These are phyloP conservation scores for Ophiostoma ips DNA, from an alignment of 2,329 filamentous ascomycete species.

Conservation along the genomic window DNA sequence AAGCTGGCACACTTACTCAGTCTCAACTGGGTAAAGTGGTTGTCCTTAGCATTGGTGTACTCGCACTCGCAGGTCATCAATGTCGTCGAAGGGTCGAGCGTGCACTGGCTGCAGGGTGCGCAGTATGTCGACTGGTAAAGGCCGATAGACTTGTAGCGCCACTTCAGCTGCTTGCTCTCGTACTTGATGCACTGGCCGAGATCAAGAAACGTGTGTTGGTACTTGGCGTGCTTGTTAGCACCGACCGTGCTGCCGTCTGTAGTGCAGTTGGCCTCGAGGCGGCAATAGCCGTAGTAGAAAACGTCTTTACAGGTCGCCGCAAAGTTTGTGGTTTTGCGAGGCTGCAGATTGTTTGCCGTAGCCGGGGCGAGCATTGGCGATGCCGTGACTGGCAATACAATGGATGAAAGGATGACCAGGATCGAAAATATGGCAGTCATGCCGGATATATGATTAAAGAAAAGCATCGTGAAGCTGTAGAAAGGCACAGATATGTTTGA, in stretches of 20 bases:
- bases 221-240: neutral
- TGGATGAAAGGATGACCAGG: neutral
- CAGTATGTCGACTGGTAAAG: conserved; percentile 8
- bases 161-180: conserved; percentile 1
- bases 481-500: too few species aligned
- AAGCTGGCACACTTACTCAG: neutral
- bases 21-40: neutral
- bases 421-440: neutral
- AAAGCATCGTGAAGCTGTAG: neutral
- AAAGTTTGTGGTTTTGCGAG: conserved; percentile 2
- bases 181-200: conserved; percentile 11
- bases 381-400: neutral
- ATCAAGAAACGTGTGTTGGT: conserved; percentile 10
- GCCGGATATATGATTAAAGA: neutral
- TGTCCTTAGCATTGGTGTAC: neutral
- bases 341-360: neutral
- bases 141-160: conserved; percentile 5
- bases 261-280: conserved; percentile 11
- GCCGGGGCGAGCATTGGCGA: neutral
- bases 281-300: conserved; percentile 12
- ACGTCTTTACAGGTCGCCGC: conserved; percentile 5
- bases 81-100: conserved; percentile 2
- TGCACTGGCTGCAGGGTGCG: conserved; percentile 11
- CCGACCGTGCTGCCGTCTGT: conserved; percentile 2
- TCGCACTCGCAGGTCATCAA: neutral